Conservation (phyloP, 2,329 filamentous ascomycete genomes). For the Ceratocystis harringtonii region DNA sequence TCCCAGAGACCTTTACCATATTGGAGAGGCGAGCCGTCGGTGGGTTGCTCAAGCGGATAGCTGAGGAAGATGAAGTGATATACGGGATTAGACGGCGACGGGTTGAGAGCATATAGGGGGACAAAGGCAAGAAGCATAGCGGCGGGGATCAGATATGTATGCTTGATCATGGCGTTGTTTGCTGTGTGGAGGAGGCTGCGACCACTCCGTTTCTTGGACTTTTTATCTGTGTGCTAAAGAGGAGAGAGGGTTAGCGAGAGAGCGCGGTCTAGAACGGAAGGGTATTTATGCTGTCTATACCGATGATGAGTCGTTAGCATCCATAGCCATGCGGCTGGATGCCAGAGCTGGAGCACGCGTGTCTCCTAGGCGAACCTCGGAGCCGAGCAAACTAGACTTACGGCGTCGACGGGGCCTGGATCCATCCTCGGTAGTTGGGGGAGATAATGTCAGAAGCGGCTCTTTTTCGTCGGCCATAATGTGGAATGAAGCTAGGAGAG, state of each 20-base stretch:
- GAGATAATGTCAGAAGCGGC: background rate
- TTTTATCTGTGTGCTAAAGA: constrained; percentile 11
- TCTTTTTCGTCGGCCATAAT: background rate
- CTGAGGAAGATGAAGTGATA: constrained; percentile 78
- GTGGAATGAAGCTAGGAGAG: background rate
- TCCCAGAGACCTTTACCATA: constrained; percentile 87
- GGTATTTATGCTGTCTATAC: constrained; percentile 8
- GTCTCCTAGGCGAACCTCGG: constrained; percentile 39
- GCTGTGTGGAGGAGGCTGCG: constrained; percentile 33
- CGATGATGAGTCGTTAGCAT: constrained; percentile 18
- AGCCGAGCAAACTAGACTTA: constrained; percentile 41
- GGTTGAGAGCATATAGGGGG: constrained; percentile 57
- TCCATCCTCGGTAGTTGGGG: constrained; percentile 9
- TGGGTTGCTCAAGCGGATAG: constrained; percentile 50
- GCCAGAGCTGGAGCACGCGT: constrained; percentile 41
- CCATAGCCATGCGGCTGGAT: constrained; percentile 35
- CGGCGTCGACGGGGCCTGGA: constrained; percentile 33
- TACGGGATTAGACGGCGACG: constrained; percentile 61
- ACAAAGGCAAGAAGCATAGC: constrained; percentile 49
- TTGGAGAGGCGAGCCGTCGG: constrained; percentile 37
- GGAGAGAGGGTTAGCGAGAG: background rate
- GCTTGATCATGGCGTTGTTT: constrained; percentile 43
- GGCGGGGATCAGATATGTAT: constrained; percentile 52
- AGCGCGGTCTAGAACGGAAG: background rate
- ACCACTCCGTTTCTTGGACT: constrained; percentile 41